Evolutionary conservation across 2,329 filamentous ascomycete genomes (phyloP).

Genomic region (Podosphaera aphanis): DNA sequence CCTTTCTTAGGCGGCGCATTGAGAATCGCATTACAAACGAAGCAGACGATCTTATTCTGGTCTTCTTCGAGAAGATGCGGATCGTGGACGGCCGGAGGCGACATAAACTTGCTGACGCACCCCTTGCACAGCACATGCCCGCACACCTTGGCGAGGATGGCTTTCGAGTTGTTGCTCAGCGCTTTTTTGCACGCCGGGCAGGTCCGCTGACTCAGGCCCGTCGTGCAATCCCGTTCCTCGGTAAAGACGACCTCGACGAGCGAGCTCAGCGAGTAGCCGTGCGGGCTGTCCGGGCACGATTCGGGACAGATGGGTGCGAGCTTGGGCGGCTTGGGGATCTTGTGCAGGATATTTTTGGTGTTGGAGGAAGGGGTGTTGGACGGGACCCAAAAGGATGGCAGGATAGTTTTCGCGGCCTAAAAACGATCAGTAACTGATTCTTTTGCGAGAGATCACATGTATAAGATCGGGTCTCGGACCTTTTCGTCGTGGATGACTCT

Average conservation of each 20-base stretch:
- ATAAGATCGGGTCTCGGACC: too few species aligned
- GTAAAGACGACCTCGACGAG: conserved; percentile 58
- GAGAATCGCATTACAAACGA: conserved; percentile 69
- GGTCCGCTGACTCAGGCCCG: conserved; percentile 26
- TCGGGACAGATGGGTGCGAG: conserved; percentile 53
- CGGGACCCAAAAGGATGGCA: conserved; percentile 86
- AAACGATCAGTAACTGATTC: too few species aligned
- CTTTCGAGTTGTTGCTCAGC: conserved; percentile 60
- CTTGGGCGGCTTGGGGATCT: conserved; percentile 38
- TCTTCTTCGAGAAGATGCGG: conserved; percentile 31
- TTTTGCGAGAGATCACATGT: too few species aligned
- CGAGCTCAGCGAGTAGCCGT: conserved; percentile 55
- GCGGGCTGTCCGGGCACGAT: conserved; percentile 39
- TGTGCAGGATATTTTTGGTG: conserved; percentile 30
- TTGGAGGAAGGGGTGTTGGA: conserved; percentile 52
- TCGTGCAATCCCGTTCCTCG: conserved; percentile 34
- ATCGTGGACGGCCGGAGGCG: conserved; percentile 28
- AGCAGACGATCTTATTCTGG: conserved; percentile 41
- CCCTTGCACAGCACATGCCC: conserved; percentile 77
- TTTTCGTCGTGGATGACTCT: conserved; percentile 51
- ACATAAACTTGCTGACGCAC: conserved; percentile 68
- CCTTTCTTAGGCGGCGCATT: conserved; percentile 17
- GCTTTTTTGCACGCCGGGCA: conserved; percentile 75
- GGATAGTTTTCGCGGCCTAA: conserved; percentile 33
- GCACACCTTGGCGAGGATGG: conserved; percentile 65